Conservation (phyloP, 2,329 filamentous ascomycete species). For the Mycogone perniciosa region DNA sequence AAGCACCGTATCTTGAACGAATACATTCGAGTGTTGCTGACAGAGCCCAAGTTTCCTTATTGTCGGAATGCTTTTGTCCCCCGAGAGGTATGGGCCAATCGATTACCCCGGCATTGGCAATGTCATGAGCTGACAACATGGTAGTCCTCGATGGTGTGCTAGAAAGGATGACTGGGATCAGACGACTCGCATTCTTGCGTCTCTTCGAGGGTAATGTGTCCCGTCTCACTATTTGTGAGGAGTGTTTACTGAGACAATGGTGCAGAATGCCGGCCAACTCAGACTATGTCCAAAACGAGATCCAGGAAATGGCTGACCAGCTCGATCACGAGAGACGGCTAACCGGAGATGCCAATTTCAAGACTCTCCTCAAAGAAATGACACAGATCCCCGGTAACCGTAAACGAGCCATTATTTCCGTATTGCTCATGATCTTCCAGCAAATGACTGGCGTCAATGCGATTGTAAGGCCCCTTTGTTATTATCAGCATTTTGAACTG, state of each 20-base stretch:
- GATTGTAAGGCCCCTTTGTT: conserved; percentile 29
- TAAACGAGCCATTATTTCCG: conserved; percentile 57
- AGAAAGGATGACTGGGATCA: conserved; percentile 62
- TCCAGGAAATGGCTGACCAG: conserved; percentile 54
- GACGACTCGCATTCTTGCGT: conserved; percentile 48
- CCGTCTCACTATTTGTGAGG: not conserved
- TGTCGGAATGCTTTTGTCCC: conserved; percentile 54
- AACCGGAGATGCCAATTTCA: conserved; percentile 44
- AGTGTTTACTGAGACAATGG: not conserved
- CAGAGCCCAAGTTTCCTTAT: conserved; percentile 39
- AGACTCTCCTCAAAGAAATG: conserved; percentile 59
- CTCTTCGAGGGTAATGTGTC: conserved; percentile 35
- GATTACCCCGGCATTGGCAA: not conserved
- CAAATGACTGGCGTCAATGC: conserved; percentile 61
- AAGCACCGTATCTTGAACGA: conserved; percentile 11
- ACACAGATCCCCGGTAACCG: conserved; percentile 54
- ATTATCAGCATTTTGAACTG: not conserved
- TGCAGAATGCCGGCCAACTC: conserved; percentile 45
- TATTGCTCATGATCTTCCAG: conserved; percentile 59
- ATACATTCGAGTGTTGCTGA: conserved; percentile 4
- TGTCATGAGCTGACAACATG: conserved; percentile 21
- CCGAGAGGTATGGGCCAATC: conserved; percentile 32
- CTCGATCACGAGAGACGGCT: conserved; percentile 57
- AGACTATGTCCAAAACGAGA: conserved; percentile 51
- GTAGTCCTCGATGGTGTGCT: conserved; percentile 60